phyloP scores from a whole-genome alignment of 805 yeast genomes.

The Pichia cephalocereana region DNA sequence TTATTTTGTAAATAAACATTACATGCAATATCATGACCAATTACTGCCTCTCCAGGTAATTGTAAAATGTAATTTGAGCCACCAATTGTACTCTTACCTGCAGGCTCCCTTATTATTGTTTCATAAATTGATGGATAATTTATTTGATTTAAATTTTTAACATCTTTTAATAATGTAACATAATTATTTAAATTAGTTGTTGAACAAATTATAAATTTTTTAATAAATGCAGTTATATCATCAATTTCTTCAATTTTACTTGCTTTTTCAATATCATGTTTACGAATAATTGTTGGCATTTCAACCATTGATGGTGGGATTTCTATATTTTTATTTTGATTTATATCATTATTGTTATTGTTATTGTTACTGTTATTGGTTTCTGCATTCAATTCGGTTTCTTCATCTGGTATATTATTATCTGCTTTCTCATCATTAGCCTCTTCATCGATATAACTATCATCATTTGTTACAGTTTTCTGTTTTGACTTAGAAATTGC shows the following conservation, averaged over 20 bases:
- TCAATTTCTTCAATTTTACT: constrained; percentile 15
- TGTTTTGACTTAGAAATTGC: constrained; percentile 1
- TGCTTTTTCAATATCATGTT: constrained; percentile 16
- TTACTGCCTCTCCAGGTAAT: constrained; percentile 35
- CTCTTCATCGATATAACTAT: not conserved
- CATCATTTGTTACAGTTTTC: not conserved
- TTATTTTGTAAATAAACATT: constrained; percentile 35
- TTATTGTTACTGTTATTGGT: not conserved
- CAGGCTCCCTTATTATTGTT: constrained; percentile 26
- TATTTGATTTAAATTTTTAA: not conserved
- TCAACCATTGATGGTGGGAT: constrained; percentile 9
- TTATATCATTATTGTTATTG: constrained; percentile 6
- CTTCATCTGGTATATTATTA: too few species aligned
- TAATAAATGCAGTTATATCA: constrained; percentile 29
- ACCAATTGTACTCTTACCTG: constrained; percentile 22
- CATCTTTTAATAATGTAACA: not conserved
- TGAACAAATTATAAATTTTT: constrained; percentile 30
- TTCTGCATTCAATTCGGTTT: not conserved
- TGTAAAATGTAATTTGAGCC: constrained; percentile 33
- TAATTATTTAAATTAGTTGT: constrained; percentile 13
- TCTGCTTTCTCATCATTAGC: too few species aligned
- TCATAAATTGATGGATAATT: constrained; percentile 12
- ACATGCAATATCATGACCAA: constrained; percentile 35
- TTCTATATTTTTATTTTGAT: constrained; percentile 3
- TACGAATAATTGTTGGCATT: constrained; percentile 15